These are phyloP conservation scores for Linum lewisii DNA, from an alignment of 345 rosid genomes.

Conservation along the genomic window DNA sequence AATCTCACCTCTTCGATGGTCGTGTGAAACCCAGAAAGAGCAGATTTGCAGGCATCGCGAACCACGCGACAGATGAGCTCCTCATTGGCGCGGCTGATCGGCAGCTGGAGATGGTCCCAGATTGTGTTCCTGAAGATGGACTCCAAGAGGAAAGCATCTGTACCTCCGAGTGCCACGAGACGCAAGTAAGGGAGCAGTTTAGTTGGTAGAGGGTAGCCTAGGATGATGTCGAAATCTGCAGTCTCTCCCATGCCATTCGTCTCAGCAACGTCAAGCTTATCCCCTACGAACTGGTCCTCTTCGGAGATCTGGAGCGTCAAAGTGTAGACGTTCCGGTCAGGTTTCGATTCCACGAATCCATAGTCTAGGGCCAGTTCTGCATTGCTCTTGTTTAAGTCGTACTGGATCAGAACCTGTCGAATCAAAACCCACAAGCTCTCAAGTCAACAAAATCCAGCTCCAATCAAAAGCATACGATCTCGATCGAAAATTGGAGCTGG, in stretches of 20 bases:
- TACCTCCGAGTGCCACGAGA: constrained; percentile 73
- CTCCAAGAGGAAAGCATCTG: constrained; percentile 74
- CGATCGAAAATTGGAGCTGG: constrained; percentile 7
- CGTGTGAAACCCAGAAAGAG: constrained; percentile 59
- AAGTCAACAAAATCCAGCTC: constrained; percentile 4
- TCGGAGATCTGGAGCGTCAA: constrained; percentile 66
- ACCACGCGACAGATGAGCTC: constrained; percentile 76
- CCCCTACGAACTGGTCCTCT: constrained; percentile 58
- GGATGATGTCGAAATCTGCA: constrained; percentile 60
- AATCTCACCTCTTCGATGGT: constrained; percentile 66
- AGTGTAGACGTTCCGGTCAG: constrained; percentile 65
- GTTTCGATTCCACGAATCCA: constrained; percentile 64
- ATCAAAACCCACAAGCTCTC: constrained; percentile 7
- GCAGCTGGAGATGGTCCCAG: constrained; percentile 88
- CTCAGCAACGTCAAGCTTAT: constrained; percentile 81
- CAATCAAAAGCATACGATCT: background rate
- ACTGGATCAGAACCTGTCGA: constrained; percentile 70
- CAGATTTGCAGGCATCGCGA: constrained; percentile 77
- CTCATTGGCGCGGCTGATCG: constrained; percentile 72
- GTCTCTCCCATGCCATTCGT: constrained; percentile 59
- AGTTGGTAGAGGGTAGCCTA: constrained; percentile 64
- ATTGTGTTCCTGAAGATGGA: constrained; percentile 70
- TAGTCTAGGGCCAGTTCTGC: constrained; percentile 88
- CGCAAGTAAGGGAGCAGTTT: constrained; percentile 67
- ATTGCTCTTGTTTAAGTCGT: constrained; percentile 76